Conservation (phyloP, 2,329 filamentous ascomycete species). For the Trichoderma sp. region DNA sequence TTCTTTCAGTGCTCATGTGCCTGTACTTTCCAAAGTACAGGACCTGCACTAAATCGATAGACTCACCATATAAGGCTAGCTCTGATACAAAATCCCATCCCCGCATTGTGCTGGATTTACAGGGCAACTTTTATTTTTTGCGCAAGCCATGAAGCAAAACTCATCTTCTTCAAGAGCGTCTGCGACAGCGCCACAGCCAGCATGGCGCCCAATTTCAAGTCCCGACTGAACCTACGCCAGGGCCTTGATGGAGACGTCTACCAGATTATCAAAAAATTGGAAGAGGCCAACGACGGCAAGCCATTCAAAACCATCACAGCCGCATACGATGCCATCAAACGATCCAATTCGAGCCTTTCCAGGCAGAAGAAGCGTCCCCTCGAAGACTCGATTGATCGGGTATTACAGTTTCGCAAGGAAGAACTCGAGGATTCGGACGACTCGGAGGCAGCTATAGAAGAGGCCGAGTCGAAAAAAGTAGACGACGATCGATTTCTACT, state of each 20-base stretch:
- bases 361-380: conserved; percentile 78
- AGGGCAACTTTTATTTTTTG: background rate
- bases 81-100: background rate
- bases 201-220: conserved; percentile 22
- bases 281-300: conserved; percentile 62
- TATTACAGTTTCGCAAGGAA: conserved; percentile 72
- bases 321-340: conserved; percentile 78
- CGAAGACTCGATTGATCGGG: conserved; percentile 83
- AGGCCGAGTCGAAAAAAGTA: conserved; percentile 34
- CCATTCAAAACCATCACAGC: conserved; percentile 52
- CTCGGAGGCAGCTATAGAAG: conserved; percentile 51
- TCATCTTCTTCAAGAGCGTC: background rate
- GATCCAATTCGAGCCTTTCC: conserved; percentile 83
- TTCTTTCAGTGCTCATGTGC: background rate
- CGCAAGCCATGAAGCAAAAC: background rate
- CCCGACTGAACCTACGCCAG: conserved; percentile 28
- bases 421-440: conserved; percentile 58
- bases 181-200: conserved; percentile 10
- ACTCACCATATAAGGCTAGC: background rate
- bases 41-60: background rate
- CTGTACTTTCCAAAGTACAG: background rate
- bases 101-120: background rate
- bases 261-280: conserved; percentile 74
- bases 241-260: conserved; percentile 71
- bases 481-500: conserved; percentile 43